phyloP scores from a whole-genome alignment of 371 early-diverging fungal species.

The Circinella minor region DNA sequence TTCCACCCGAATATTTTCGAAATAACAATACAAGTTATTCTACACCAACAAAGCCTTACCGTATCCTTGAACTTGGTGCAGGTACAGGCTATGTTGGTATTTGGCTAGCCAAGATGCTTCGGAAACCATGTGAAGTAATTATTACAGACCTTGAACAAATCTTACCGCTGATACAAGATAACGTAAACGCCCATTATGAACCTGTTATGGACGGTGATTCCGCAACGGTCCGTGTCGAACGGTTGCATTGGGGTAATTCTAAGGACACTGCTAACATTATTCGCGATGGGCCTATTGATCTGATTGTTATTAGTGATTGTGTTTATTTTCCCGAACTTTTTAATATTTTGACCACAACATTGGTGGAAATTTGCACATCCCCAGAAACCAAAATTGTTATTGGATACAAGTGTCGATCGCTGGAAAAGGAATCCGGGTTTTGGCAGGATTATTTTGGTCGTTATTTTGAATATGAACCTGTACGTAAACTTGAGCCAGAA shows the following conservation, averaged over 20 bases:
- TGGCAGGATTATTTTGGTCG: constrained; percentile 68
- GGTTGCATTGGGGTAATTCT: constrained; percentile 60
- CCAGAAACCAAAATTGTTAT: constrained; percentile 50
- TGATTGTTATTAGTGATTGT: constrained; percentile 59
- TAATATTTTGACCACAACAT: constrained; percentile 45
- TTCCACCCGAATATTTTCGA: constrained; percentile 33
- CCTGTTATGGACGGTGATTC: neutral
- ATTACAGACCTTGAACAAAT: constrained; percentile 64
- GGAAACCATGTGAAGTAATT: constrained; percentile 37
- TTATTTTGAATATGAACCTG: constrained; percentile 60
- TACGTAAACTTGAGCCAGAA: constrained; percentile 32
- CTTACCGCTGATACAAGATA: constrained; percentile 55
- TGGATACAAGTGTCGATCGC: constrained; percentile 63
- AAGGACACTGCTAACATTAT: constrained; percentile 36
- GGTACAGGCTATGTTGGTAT: constrained; percentile 68
- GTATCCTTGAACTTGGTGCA: constrained; percentile 55
- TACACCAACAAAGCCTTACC: constrained; percentile 22
- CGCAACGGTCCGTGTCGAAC: constrained; percentile 40
- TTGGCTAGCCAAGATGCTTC: constrained; percentile 50
- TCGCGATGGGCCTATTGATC: constrained; percentile 42
- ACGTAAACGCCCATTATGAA: constrained; percentile 32
- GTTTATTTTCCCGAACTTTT: constrained; percentile 67
- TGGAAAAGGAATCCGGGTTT: constrained; percentile 63
- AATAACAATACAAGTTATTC: neutral
- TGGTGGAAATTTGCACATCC: constrained; percentile 43